Evolutionary conservation across 2,329 filamentous ascomycete genomes (phyloP), one percentile per base, ranked within the genome.

Genomic region (Monilinia vaccinii-corymbosi): DNA sequence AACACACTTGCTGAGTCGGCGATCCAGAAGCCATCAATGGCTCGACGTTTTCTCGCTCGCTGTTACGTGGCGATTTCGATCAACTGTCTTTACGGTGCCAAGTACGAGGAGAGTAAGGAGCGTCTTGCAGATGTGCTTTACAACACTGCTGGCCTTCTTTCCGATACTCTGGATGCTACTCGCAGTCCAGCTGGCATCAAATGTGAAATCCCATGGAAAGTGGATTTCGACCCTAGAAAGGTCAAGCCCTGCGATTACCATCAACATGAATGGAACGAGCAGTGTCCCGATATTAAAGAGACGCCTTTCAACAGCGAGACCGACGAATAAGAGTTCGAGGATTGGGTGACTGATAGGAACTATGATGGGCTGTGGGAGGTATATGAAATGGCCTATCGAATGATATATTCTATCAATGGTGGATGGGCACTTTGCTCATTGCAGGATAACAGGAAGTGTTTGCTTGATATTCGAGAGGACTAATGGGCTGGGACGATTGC

Each of bases 51-150:
- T 16, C n/a, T 53, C 8, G 23, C 50, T 3, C 18, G 50, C 21
- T 52, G 50, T 21, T 42, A 53, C 7, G 2, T 44, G 1, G 31
- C 25, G 1, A 40, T 42, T 23, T 44, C 25, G 2, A 10, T 53
- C 28, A n/a, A 14, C 38, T 53, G 25, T 23, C 8, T 4, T 7
- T 53, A 14, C 10, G 50, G 50, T 0, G 38, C 23, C 2, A 40
- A 5, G n/a, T 31, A 16, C 9, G 28, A n/a, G 3, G 25, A 42
- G 0, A 14, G 11, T 0, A 3, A 9, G 1, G 13, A 9, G 4
- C 7, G 25, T 8, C n/a, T 53, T 31, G 36, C n/a, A 8, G 18
- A 44, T 5, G 25, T 38, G 16, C 25, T 42, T 5, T 1, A 21
- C 2, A 7, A n/a, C 9, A 16, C 13, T 7, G 16, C 31, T 8